These are phyloP conservation scores for Brettanomyces nanus DNA, from an alignment of 805 yeast species.

Conservation along the genomic window DNA sequence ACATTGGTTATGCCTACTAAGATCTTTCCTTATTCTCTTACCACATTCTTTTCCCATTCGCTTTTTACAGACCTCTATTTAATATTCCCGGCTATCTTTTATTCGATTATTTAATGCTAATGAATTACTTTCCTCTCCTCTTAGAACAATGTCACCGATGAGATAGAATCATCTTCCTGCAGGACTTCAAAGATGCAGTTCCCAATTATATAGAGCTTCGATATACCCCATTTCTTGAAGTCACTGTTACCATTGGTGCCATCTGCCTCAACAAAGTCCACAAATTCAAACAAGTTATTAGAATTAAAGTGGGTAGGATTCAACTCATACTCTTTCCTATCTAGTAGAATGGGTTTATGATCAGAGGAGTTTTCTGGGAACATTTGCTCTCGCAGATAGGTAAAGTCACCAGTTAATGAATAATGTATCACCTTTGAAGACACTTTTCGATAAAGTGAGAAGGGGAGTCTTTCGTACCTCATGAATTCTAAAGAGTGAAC, in stretches of 20 bases:
- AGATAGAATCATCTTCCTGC: slow-evolving; percentile 20
- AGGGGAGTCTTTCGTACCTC: slow-evolving; percentile 42
- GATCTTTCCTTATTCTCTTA: not conserved
- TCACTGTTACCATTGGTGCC: slow-evolving; percentile 10
- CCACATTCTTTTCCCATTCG: not conserved
- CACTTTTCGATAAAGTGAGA: slow-evolving; percentile 13
- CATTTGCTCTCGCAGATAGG: not conserved
- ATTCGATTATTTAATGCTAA: too few species aligned
- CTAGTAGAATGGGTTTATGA: slow-evolving; percentile 23
- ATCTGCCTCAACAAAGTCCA: slow-evolving; percentile 21
- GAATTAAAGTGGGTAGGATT: slow-evolving; percentile 14
- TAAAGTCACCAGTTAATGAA: not conserved
- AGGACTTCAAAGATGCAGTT: slow-evolving; percentile 25
- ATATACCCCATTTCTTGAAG: slow-evolving; percentile 27
- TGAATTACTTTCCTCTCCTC: too few species aligned
- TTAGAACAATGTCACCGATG: slow-evolving; percentile 22
- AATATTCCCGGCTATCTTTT: too few species aligned
- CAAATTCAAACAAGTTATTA: slow-evolving; percentile 20
- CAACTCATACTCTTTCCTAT: slow-evolving; percentile 27
- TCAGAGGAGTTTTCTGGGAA: slow-evolving; percentile 1
- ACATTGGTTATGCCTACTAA: slow-evolving; percentile 20
- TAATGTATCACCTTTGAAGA: not conserved
- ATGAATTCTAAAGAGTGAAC: slow-evolving; percentile 45
- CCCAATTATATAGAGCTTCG: slow-evolving; percentile 21
- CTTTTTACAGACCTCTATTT: too few species aligned